phyloP scores from a whole-genome alignment of 306 rosid genomes.

The Myrica gale region DNA sequence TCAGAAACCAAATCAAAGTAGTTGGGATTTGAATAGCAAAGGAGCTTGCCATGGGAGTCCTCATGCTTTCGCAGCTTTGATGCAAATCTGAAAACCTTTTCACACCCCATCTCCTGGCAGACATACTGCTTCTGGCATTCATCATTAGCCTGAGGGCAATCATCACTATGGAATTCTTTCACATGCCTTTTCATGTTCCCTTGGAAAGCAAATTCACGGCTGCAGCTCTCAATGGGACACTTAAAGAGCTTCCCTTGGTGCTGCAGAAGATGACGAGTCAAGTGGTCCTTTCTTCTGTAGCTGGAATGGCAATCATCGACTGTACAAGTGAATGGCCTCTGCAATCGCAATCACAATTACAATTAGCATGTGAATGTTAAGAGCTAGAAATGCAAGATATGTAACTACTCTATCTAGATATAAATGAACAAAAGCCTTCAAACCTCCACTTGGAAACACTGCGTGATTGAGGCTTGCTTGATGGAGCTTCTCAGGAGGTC shows the following conservation, averaged over 20 bases:
- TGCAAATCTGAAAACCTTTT: constrained; percentile 60
- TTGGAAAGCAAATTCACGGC: constrained; percentile 43
- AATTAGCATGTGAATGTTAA: neutral
- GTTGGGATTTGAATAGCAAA: neutral
- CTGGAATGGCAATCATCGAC: constrained; percentile 67
- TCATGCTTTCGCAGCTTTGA: constrained; percentile 60
- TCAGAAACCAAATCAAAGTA: constrained; percentile 17
- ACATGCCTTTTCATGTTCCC: constrained; percentile 61
- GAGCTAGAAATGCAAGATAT: neutral
- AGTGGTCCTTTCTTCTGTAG: constrained; percentile 88
- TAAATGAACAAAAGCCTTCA: constrained; percentile 36
- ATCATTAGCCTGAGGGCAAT: constrained; percentile 14
- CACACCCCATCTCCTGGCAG: constrained; percentile 71
- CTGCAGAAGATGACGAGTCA: constrained; percentile 70
- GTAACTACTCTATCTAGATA: neutral
- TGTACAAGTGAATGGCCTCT: constrained; percentile 65
- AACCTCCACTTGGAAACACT: constrained; percentile 46
- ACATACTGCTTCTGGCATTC: constrained; percentile 43
- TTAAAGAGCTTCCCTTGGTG: constrained; percentile 65
- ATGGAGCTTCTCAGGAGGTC: constrained; percentile 99
- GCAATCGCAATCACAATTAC: constrained; percentile 43
- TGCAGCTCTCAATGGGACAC: constrained; percentile 67
- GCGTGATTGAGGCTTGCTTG: constrained; percentile 86
- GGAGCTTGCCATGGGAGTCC: constrained; percentile 68
- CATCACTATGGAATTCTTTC: constrained; percentile 47